Percentiles rank a stretch among this genome's conserved stretches.
Conservation (phyloP, 2,329 filamentous ascomycete genomes). For the Colletotrichum phormii region DNA sequence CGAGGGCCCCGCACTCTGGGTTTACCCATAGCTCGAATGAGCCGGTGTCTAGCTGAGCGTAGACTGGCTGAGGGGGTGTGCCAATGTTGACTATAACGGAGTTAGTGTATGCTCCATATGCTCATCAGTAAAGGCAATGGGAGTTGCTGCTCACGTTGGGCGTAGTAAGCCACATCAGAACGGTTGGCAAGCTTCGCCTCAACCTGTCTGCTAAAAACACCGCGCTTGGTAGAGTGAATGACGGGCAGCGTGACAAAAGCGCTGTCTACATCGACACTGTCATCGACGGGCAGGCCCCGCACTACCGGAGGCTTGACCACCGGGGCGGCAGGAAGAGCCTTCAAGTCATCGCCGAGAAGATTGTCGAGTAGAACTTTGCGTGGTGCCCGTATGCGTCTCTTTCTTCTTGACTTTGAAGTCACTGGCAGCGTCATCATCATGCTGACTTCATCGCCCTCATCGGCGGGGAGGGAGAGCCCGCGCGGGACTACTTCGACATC, state of each 20-base stretch:
- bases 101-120: background rate
- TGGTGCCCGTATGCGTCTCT: background rate
- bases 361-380: slow-evolving; percentile 25
- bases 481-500: slow-evolving; percentile 13
- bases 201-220: slow-evolving; percentile 54
- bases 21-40: slow-evolving; percentile 75
- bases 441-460: background rate
- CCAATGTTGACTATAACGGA: slow-evolving; percentile 57
- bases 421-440: slow-evolving; percentile 34
- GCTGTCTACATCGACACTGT: slow-evolving; percentile 31
- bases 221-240: slow-evolving; percentile 44
- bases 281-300: slow-evolving; percentile 28
- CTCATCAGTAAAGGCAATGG: background rate
- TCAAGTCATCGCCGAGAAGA: background rate
- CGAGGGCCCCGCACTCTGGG: slow-evolving; percentile 63
- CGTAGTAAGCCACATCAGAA: slow-evolving; percentile 66
- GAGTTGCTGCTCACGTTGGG: slow-evolving; percentile 50
- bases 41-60: slow-evolving; percentile 68
- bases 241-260: slow-evolving; percentile 45
- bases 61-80: slow-evolving; percentile 64
- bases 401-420: slow-evolving; percentile 17
- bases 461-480: slow-evolving; percentile 24
- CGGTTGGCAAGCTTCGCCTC: slow-evolving; percentile 61
- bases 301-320: slow-evolving; percentile 3
- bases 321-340: slow-evolving; percentile 13